Conservation (phyloP, 306 rosid genomes). For the Delonix regia region DNA sequence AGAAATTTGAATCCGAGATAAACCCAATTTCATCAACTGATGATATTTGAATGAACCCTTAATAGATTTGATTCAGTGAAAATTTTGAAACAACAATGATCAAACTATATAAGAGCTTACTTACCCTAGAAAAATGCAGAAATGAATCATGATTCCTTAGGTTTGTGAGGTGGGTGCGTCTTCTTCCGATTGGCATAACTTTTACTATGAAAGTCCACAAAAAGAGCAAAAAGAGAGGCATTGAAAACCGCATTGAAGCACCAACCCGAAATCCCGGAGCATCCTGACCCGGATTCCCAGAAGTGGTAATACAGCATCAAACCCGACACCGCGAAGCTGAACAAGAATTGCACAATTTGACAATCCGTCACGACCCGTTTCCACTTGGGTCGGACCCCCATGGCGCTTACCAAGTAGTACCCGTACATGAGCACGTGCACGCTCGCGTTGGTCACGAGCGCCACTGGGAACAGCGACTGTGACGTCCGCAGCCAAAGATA, state of each 20-base stretch:
- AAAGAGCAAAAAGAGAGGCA: conserved; percentile 74
- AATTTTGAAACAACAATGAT: not conserved
- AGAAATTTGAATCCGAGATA: no score
- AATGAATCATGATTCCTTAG: not conserved
- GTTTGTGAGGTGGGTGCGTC: not conserved
- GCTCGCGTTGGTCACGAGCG: conserved; percentile 69
- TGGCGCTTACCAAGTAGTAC: conserved; percentile 63
- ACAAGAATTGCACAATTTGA: conserved; percentile 79
- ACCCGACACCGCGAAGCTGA: conserved; percentile 71
- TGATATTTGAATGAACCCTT: no score
- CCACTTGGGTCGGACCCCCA: conserved; percentile 77
- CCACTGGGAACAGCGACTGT: conserved; percentile 83
- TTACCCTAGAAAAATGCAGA: no score
- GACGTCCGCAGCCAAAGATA: conserved; percentile 70
- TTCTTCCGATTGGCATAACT: conserved; percentile 48
- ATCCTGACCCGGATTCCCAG: conserved; percentile 53
- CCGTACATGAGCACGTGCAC: conserved; percentile 89
- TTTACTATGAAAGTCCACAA: conserved; percentile 72
- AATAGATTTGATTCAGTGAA: no score
- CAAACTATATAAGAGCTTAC: not conserved
- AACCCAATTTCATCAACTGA: no score
- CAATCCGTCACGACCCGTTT: conserved; percentile 73
- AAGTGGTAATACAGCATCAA: conserved; percentile 69
- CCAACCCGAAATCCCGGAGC: conserved; percentile 81
- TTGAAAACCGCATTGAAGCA: conserved; percentile 79